Conservation (phyloP, 768 basidiomycete species). For the Xerocomus brunneocitrinus region DNA sequence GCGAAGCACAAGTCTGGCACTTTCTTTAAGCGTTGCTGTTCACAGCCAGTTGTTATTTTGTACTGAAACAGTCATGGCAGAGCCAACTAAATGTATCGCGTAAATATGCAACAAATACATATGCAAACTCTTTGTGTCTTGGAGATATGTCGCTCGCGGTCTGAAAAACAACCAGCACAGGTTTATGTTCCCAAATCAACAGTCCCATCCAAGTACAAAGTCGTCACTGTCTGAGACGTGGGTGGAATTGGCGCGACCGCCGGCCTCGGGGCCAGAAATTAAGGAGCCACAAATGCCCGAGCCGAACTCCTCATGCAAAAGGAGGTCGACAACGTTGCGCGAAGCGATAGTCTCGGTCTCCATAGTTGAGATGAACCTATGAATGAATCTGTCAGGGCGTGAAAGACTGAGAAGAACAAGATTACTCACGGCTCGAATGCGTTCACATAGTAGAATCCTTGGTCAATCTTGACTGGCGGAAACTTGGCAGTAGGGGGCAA, state of each 20-base stretch:
- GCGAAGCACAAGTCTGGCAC: neutral
- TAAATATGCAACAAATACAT: neutral
- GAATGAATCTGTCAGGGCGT: neutral
- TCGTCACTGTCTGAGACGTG: conserved; percentile 25
- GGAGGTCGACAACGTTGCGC: conserved; percentile 76
- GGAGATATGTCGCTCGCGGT: neutral
- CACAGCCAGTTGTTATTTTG: neutral
- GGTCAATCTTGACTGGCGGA: conserved; percentile 73
- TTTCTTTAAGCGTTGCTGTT: neutral
- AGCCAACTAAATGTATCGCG: neutral
- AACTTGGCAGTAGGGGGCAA: conserved; percentile 63
- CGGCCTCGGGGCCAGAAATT: conserved; percentile 25
- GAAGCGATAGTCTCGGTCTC: conserved; percentile 86
- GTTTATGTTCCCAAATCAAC: conserved; percentile 33
- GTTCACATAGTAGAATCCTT: conserved; percentile 86
- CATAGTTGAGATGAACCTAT: conserved; percentile 85
- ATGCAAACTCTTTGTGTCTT: neutral
- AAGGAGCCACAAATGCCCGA: conserved; percentile 61
- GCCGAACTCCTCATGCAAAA: conserved; percentile 69
- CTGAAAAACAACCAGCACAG: neutral
- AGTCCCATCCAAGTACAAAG: conserved; percentile 76
- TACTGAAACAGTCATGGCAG: neutral
- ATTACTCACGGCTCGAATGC: conserved; percentile 79
- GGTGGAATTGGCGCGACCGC: conserved; percentile 10
- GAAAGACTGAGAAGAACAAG: neutral